Evolutionary conservation across 225 moss, liverwort and hornwort genomes (phyloP), one percentile per base, ranked within the genome.

Genomic region (Thuidium tamariscinum): DNA sequence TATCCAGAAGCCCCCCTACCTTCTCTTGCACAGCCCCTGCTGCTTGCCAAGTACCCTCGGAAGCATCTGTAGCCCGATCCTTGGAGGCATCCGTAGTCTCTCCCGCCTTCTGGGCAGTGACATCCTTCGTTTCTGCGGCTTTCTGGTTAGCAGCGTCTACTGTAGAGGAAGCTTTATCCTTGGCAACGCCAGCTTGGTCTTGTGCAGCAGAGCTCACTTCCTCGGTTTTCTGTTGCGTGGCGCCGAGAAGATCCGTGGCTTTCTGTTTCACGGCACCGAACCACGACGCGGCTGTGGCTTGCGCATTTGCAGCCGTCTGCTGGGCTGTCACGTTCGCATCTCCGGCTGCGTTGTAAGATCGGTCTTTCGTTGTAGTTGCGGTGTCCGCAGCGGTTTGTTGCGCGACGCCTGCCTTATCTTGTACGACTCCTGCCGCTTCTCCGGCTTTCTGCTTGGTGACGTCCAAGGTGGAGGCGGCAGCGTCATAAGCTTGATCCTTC

Each of bases 201-300:
- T 79, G 85, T 2, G 85, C 89, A 16, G 63, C 69, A 34, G 51
- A 34, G 63, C 18, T 83, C 32, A 46, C 30, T 2, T 91, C 91
- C 3, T 34, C 74, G 0, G 89, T 42, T 19, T 89, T 89, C 48
- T 89, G 85, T 20, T 91, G 91, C 2, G 91, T 25, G 5, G 81
- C 86, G 17, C 90, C 88, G 25, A 92, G 49, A 66, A 92, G 66
- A 41, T 74, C 88, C 9, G 88, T 67, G 0, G 90, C 92, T 48
- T 84, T 90, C 74, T 90, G 86, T n/a, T 88, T 92, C 67, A 88
- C 60, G 3, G 72, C 77, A 9, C 84, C 88, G 13, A 87, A 64
- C 90, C 88, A 89, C 17, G 89, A 85, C 25, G 88, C 70, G 5
- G 86, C 86, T 15, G 85, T 88, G 12, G 88, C 25, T 48, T 89